These are phyloP conservation scores for Diutina scorzettiae DNA, from an alignment of 1,139 yeast genomes.

Conservation along the genomic window DNA sequence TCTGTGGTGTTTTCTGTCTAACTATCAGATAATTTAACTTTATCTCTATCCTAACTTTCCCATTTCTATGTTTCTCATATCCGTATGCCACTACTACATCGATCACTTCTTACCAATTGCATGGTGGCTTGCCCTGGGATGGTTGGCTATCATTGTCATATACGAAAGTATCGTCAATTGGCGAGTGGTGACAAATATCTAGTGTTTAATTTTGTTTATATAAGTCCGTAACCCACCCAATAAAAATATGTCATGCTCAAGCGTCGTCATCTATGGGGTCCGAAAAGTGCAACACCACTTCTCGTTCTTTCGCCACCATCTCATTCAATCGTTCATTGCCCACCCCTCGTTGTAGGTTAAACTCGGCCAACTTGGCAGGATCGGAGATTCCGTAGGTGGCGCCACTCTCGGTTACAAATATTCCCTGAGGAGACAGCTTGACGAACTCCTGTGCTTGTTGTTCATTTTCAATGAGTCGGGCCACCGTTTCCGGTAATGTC, in stretches of 20 bases:
- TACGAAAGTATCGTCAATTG: too few relatives aligned
- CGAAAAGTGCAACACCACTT: not conserved
- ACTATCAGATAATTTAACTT: too few relatives aligned
- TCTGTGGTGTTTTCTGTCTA: too few relatives aligned
- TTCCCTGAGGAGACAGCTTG: not conserved
- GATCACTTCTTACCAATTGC: not conserved
- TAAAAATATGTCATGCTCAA: not conserved
- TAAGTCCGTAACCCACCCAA: not conserved
- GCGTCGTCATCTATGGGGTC: not conserved
- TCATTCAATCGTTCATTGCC: not conserved
- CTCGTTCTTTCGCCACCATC: not conserved
- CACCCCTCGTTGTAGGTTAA: not conserved
- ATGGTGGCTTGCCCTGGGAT: not conserved
- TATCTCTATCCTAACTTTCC: too few relatives aligned
- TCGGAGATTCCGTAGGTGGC: slow-evolving; percentile 1
- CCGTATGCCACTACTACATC: not conserved
- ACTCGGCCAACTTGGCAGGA: slow-evolving; percentile 1
- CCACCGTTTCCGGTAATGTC: not conserved
- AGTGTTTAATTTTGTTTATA: not conserved
- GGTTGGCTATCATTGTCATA: not conserved
- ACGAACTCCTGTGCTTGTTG: slow-evolving; percentile 5
- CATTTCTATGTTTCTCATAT: not conserved
- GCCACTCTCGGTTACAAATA: not conserved
- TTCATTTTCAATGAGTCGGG: slow-evolving; percentile 3
- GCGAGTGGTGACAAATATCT: not conserved